phyloP scores from a whole-genome alignment of 176 grass and related monocot genomes.

The Oryza coarctata region DNA sequence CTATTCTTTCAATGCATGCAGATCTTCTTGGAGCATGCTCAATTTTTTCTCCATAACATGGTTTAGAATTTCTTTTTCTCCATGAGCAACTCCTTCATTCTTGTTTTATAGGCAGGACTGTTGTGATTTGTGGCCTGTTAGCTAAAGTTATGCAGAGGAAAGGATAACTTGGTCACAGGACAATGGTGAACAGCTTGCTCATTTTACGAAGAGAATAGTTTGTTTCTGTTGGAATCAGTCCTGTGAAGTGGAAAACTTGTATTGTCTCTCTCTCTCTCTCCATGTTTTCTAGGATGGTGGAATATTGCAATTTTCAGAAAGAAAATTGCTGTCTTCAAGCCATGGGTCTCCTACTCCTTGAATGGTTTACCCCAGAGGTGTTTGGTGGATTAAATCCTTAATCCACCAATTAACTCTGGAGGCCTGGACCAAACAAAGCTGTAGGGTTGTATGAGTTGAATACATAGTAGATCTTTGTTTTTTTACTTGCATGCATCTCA shows the following conservation, averaged over 20 bases:
- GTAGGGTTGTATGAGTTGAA: slow-evolving; percentile 1
- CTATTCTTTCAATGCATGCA: neutral
- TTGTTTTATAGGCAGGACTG: too few relatives aligned
- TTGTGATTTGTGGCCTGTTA: too few relatives aligned
- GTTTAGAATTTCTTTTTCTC: neutral
- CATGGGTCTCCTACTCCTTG: neutral
- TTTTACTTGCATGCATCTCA: neutral
- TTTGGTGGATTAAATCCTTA: neutral
- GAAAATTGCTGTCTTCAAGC: slow-evolving; percentile 21
- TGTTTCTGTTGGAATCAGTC: slow-evolving; percentile 15
- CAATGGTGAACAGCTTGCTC: slow-evolving; percentile 2
- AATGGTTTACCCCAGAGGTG: neutral
- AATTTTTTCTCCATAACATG: neutral
- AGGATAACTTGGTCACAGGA: slow-evolving; percentile 5
- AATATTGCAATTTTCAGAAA: slow-evolving; percentile 10
- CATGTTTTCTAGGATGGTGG: neutral
- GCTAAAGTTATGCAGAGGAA: slow-evolving; percentile 12
- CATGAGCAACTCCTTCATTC: too few relatives aligned
- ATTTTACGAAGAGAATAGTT: slow-evolving; percentile 23
- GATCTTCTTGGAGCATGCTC: neutral
- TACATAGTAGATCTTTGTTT: neutral
- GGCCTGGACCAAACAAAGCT: neutral
- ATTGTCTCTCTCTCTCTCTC: neutral
- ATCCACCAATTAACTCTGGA: neutral
- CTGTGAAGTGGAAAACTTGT: slow-evolving; percentile 11